Percentiles rank a stretch among this genome's conserved stretches.
Evolutionary conservation across 371 early-diverging fungal species (phyloP).

Genomic region (Rhizopus arrhizus): DNA sequence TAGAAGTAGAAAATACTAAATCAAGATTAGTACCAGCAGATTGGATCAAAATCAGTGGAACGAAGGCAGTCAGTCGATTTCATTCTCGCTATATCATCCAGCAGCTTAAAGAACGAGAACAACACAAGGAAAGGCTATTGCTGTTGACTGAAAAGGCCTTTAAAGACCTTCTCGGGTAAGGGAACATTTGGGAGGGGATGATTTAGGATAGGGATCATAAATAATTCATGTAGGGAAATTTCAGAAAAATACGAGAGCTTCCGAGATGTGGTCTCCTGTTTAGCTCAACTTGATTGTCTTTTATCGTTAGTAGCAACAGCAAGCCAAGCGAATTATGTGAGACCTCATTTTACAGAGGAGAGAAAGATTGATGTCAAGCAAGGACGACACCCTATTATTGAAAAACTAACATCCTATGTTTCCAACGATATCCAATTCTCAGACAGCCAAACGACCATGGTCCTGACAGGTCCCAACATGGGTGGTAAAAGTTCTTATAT

Average conservation of each 20-base stretch:
- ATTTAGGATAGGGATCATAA: background rate
- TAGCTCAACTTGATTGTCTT: slow-evolving; percentile 79
- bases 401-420: slow-evolving; percentile 57
- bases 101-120: slow-evolving; percentile 72
- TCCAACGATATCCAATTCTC: slow-evolving; percentile 68
- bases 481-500: slow-evolving; percentile 84
- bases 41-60: slow-evolving; percentile 82
- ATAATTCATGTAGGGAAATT: slow-evolving; percentile 43
- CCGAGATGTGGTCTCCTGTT: slow-evolving; percentile 59
- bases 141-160: slow-evolving; percentile 65
- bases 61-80: slow-evolving; percentile 81
- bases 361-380: slow-evolving; percentile 47
- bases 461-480: slow-evolving; percentile 88
- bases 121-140: slow-evolving; percentile 67
- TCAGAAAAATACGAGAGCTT: slow-evolving; percentile 65
- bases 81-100: slow-evolving; percentile 73
- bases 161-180: slow-evolving; percentile 41
- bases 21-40: slow-evolving; percentile 62
- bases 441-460: slow-evolving; percentile 44
- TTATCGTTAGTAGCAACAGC: slow-evolving; percentile 71
- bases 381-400: slow-evolving; percentile 70
- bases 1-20: slow-evolving; percentile 60
- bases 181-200: slow-evolving; percentile 13
- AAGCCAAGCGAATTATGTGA: slow-evolving; percentile 67
- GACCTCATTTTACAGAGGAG: slow-evolving; percentile 54